Conservation (phyloP, 2,329 filamentous ascomycete genomes). For the Mollisiaceae sp. region DNA sequence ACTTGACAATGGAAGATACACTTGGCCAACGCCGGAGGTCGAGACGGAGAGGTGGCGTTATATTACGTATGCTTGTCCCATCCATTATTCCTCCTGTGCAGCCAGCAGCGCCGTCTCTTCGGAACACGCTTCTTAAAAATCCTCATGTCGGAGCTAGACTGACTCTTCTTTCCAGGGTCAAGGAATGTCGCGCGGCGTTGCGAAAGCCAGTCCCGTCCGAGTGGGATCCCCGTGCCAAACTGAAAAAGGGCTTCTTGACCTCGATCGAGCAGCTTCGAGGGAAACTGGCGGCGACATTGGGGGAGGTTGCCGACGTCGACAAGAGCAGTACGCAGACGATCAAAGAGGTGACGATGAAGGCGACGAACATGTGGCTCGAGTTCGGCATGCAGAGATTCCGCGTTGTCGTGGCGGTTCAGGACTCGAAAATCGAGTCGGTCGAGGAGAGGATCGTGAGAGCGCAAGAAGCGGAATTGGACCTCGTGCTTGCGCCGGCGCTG, state of each 20-base stretch:
- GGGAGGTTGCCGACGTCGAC: background rate
- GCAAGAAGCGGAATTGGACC: constrained; percentile 9
- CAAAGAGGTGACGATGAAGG: constrained; percentile 19
- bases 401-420: constrained; percentile 12
- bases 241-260: constrained; percentile 17
- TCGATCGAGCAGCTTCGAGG: background rate
- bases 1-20: constrained; percentile 17
- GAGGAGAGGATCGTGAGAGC: constrained; percentile 4
- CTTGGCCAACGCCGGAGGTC: constrained; percentile 19
- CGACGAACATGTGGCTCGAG: constrained; percentile 18
- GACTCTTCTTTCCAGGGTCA: background rate
- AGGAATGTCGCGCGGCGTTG: constrained; percentile 17
- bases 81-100: too few species aligned
- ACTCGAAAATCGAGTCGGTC: constrained; percentile 3
- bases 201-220: constrained; percentile 12
- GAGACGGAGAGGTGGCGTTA: constrained; percentile 25
- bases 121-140: too few species aligned
- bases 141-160: too few species aligned
- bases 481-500: constrained; percentile 19
- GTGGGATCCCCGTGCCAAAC: constrained; percentile 20
- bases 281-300: background rate
- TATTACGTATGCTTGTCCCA: background rate
- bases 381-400: constrained; percentile 25
- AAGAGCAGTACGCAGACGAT: background rate
- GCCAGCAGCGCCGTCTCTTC: too few species aligned